phyloP scores from a whole-genome alignment of 2,329 filamentous ascomycete genomes.

The Colletotrichum sp. region DNA sequence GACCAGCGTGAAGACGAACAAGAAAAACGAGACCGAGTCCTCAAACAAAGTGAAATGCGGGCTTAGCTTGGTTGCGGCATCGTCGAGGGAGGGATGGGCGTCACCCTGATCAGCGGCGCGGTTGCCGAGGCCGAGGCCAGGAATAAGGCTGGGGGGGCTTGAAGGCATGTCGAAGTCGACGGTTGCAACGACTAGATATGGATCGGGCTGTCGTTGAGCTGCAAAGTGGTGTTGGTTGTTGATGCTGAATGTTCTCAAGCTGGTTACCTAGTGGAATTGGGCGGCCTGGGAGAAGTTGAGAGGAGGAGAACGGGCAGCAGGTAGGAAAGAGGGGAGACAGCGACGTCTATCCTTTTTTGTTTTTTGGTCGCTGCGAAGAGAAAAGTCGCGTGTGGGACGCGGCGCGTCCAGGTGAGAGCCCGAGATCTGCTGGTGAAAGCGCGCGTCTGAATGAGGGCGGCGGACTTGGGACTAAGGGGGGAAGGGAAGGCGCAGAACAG shows the following conservation, averaged over 20 bases:
- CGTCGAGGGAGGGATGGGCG: background rate
- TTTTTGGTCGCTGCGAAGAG: background rate
- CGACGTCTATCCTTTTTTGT: background rate
- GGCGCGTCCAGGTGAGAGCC: background rate
- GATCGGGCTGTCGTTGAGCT: background rate
- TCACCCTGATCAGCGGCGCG: background rate
- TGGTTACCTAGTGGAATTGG: background rate
- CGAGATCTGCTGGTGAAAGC: background rate
- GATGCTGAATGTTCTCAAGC: background rate
- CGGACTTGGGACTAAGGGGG: background rate
- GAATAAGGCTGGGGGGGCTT: background rate
- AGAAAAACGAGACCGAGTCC: background rate
- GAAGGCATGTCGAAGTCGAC: background rate
- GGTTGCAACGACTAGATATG: background rate
- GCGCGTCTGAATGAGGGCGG: background rate
- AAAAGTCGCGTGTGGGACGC: background rate
- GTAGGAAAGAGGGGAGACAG: background rate
- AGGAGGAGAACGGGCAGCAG: background rate
- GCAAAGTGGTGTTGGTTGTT: background rate
- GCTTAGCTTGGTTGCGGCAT: background rate
- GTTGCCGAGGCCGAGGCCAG: background rate
- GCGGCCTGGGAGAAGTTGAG: background rate
- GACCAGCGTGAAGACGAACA: background rate
- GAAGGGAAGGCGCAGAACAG: background rate
- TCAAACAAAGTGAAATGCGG: conserved; percentile 1